Evolutionary conservation across 2,329 filamentous ascomycete species (phyloP), one percentile per base, ranked within the genome.

Genomic region (Colletotrichum caudatum): DNA sequence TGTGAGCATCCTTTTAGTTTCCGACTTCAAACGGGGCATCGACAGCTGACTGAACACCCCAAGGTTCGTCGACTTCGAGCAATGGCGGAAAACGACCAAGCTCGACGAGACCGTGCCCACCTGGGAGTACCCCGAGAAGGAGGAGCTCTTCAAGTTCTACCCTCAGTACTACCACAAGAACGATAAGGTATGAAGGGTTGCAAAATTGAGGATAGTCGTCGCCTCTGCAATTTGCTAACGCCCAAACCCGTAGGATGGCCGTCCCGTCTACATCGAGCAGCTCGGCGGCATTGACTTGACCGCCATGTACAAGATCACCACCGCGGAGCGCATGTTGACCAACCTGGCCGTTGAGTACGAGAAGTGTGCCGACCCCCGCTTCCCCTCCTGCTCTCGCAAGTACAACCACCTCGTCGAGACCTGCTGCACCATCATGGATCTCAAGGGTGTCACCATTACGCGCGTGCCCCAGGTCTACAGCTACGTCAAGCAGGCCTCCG

Each of bases 131-230:
- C 87, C 88, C 74, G 95, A 98, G 88, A 96, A 95, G 83, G 78
- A 89, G 66, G 82, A 95, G 80, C 89, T 99, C 71, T 93, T 93
- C 83, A 86, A 95, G 83, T 97, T 93, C 87, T 99, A 99, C 85
- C 94, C 94, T 59, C 96, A 99, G 85, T 99, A 96, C 87, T 99
- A 99, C 86, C 96, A 99, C 89, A 98, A 98, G 87, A 95, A 91
- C 16, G 94, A 96, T 84, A 94, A 94, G 84, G 90, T 92, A 81
- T 67, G 78, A 46, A 46, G 18, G 11, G 20, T 35, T 4, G 18
- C 26, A 5, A 37, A 11, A 48, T 39, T 16, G 44, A 3, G 44
- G 8, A 29, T 26, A 7, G 3, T 26, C 18, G 14, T 26, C 35
- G 26, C 26, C 26, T 23, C 18, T 20, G 5, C 16, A n/a, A 18